Base-by-base conservation (phyloP, 1,284 basidiomycete species). In the Cerrena zonata region DNA sequence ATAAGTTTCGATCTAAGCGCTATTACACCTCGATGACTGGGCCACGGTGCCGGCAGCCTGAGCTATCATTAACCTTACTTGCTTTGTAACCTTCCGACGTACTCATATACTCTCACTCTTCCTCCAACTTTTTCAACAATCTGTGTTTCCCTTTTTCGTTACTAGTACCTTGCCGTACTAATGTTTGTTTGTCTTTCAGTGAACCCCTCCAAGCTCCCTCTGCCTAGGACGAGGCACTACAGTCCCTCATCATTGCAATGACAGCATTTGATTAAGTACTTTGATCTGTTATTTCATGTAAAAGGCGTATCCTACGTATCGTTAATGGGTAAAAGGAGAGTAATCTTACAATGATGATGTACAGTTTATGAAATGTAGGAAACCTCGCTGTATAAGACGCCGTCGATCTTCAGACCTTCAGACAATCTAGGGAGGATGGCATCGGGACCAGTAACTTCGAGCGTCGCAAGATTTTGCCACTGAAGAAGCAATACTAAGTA, bases 331-430 rank as follows among this genome's bases (percentile, higher is more conserved):
- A 12, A 7, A 7, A 19, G 24, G 12, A 19, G 23, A 24, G 19
- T 22, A 7, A 44, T 44, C n/a, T 4, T 41, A 38, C 46, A 23
- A 41, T 36, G 23, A 36, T 27, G 47, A n/a, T n/a, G n/a, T n/a
- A n/a, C 7, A 34, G 15, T 51, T 57, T 56, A 80, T 48, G 89
- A 94, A 58, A 98, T 90, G 70, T 91, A 97, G 2, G 92, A 89
- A 1, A 92, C 89, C 66, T 98, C 94, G 65, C 82, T 91, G 74
- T 90, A 97, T 27, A 92, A 45, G 42, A 66, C 68, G 3, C 94
- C 94, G 53, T 89, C 72, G 37, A 91, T 79, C 54, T 84, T 76
- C 25, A 80, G 50, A 13, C 68, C 70, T 2, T 66, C 68, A 24
- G 73, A 69, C 38, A 76, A 51, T 2, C 73, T 77, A 3, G 74